Percentiles rank a stretch among this genome's conserved stretches.
phyloP scores from a whole-genome alignment of 139 green algal genomes.

The Edaphochlamys debaryana region DNA sequence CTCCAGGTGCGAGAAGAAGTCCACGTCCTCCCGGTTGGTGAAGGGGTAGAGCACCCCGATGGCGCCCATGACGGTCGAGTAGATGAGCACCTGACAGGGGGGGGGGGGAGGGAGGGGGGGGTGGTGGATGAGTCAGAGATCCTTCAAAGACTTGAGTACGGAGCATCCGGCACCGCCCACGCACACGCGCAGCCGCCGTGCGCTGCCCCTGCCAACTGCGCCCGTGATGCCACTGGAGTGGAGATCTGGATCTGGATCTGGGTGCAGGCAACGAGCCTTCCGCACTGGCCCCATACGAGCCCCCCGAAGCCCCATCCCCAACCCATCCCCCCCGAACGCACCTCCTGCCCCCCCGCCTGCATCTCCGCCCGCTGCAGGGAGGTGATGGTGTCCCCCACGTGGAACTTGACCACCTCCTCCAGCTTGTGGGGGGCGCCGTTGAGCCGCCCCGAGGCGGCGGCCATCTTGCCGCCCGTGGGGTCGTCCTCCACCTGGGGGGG shows the following conservation, averaged over 20 bases:
- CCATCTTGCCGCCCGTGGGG: constrained; percentile 93
- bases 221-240: not conserved
- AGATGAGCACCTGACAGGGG: constrained; percentile 69
- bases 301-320: not conserved
- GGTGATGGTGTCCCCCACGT: constrained; percentile 94
- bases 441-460: constrained; percentile 68
- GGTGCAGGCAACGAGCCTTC: no score
- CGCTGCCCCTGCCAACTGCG: not conserved
- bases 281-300: no score
- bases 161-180: no score
- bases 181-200: no score
- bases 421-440: constrained; percentile 96
- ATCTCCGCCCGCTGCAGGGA: constrained; percentile 75
- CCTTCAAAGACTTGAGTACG: no score
- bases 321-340: not conserved
- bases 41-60: constrained; percentile 94
- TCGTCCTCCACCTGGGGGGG: constrained; percentile 92
- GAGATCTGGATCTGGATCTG: no score
- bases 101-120: not conserved
- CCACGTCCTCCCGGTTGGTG: constrained; percentile 82
- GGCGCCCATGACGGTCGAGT: constrained; percentile 86
- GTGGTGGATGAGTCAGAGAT: not conserved
- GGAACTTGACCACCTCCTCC: constrained; percentile 84
- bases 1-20: constrained; percentile 99
- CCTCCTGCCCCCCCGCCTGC: constrained; percentile 63